Percentiles rank a stretch among this genome's conserved stretches.
Conservation (phyloP, 176 grass and related monocot genomes). For the Pontederia crassipes region DNA sequence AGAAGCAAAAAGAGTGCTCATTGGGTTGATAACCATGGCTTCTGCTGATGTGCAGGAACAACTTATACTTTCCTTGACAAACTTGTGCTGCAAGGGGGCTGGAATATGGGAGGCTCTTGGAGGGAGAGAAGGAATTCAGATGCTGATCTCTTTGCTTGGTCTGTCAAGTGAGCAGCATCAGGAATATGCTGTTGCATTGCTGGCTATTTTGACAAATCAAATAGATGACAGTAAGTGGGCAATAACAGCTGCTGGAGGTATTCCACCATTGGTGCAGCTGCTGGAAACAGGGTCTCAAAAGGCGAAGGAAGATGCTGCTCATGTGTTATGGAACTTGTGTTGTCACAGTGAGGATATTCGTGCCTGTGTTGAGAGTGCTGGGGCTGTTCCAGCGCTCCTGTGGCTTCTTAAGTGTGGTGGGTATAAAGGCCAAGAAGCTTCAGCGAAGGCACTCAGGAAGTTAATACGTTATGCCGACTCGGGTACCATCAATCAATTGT, state of each 20-base stretch:
- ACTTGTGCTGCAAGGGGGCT: slow-evolving; percentile 52
- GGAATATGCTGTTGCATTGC: slow-evolving; percentile 82
- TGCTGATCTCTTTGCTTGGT: slow-evolving; percentile 89
- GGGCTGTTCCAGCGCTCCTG: slow-evolving; percentile 66
- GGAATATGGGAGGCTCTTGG: slow-evolving; percentile 81
- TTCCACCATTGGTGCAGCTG: slow-evolving; percentile 81
- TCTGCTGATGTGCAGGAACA: slow-evolving; percentile 72
- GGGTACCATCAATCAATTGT: slow-evolving; percentile 82
- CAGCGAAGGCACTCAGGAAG: slow-evolving; percentile 80
- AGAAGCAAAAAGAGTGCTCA: slow-evolving; percentile 68
- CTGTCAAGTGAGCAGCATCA: slow-evolving; percentile 94
- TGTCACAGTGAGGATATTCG: slow-evolving; percentile 88
- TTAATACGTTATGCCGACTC: slow-evolving; percentile 68
- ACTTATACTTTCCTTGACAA: slow-evolving; percentile 55
- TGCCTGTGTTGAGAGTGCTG: slow-evolving; percentile 87
- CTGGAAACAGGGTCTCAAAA: slow-evolving; percentile 83
- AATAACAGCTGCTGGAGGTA: slow-evolving; percentile 95
- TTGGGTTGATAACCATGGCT: slow-evolving; percentile 78
- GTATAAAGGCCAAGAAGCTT: slow-evolving; percentile 60
- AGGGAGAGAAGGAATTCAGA: slow-evolving; percentile 85
- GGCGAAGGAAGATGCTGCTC: slow-evolving; percentile 80
- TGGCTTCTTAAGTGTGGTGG: slow-evolving; percentile 79
- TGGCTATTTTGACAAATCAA: slow-evolving; percentile 83
- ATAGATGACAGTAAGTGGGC: slow-evolving; percentile 98
- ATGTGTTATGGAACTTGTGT: slow-evolving; percentile 86